Evolutionary conservation across 2,329 filamentous ascomycete genomes (phyloP).

Genomic region (Cladosporium sp.): DNA sequence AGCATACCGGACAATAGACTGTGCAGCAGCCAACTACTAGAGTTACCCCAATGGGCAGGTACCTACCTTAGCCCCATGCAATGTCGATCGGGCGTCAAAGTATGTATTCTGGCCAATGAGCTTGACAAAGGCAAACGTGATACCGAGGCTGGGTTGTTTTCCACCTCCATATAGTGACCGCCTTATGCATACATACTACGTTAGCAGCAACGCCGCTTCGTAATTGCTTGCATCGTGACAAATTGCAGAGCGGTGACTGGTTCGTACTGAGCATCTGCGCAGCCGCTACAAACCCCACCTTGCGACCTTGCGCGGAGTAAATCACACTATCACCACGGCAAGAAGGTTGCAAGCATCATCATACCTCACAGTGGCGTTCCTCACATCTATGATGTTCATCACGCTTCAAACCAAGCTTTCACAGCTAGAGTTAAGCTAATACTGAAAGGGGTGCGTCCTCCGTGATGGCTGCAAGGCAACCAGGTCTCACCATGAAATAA

Average conservation of each 20-base stretch:
- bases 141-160: constrained; percentile 1
- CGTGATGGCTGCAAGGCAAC: background rate
- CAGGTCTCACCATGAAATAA: background rate
- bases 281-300: background rate
- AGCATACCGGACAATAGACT: background rate
- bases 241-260: background rate
- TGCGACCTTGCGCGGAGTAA: background rate
- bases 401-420: background rate
- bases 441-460: background rate
- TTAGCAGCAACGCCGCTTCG: background rate
- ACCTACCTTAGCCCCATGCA: background rate
- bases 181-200: too few species aligned
- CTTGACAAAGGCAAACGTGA: background rate
- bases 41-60: too few species aligned
- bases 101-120: background rate
- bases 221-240: background rate
- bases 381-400: background rate
- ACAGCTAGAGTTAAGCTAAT: background rate
- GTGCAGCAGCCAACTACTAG: background rate
- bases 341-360: too few species aligned
- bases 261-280: background rate
- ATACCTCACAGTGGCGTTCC: too few species aligned
- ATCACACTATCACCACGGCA: background rate
- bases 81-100: background rate
- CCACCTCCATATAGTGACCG: background rate